phyloP scores from a whole-genome alignment of 78 protist genomes.

The Dictyostelium purpureum region DNA sequence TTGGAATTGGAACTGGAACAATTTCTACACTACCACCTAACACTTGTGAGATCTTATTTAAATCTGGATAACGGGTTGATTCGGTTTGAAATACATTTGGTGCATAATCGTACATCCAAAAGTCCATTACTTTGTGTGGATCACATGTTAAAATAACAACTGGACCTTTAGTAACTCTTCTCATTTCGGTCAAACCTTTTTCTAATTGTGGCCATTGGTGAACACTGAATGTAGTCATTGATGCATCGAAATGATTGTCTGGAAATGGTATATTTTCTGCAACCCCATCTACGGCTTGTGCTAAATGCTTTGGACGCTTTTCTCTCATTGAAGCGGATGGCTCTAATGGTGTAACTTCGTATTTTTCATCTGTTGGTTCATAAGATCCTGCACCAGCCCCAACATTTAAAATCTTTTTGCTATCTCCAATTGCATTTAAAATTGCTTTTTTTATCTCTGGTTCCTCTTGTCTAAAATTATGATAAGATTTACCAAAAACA shows the following conservation, averaged over 20 bases:
- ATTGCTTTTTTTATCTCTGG: background rate
- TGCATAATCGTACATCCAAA: background rate
- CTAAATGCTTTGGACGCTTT: background rate
- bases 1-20: background rate
- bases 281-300: background rate
- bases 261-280: background rate
- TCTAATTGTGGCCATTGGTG: constrained; percentile 5
- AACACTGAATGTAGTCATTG: background rate
- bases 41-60: background rate
- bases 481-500: background rate
- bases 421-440: background rate
- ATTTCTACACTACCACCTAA: background rate
- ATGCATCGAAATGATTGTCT: background rate
- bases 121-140: background rate
- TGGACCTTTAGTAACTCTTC: background rate
- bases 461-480: background rate
- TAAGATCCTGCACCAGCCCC: constrained; percentile 2
- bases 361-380: background rate
- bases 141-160: background rate
- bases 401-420: background rate
- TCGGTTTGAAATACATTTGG: background rate
- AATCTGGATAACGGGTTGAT: background rate
- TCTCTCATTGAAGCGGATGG: constrained; percentile 15
- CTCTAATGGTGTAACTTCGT: background rate
- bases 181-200: background rate